Evolutionary conservation across 768 basidiomycete species (phyloP), one percentile per base, ranked within the genome.

Genomic region (Stropharia rugosoannulata): DNA sequence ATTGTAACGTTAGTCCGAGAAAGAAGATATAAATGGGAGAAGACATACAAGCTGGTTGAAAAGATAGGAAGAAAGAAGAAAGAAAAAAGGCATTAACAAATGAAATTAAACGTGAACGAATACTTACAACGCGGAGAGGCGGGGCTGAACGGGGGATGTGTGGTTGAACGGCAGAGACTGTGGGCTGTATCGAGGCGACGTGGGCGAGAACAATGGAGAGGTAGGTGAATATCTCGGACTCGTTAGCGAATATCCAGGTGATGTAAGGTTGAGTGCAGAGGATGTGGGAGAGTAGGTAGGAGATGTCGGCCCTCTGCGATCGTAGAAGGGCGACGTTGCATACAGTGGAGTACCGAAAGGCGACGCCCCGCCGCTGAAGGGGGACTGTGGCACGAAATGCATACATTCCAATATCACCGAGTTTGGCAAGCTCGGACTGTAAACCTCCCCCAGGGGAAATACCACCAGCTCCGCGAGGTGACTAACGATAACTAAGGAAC

Each of bases 381-480:
- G 90, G 8, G 92, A 93, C 59, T 87, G 87, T 11, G 90, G 89
- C 8, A 90, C 87, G 68, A 92, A 94, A 4, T 91, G 59, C 93
- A 95, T 11, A 85, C 84, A 60, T n/a, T n/a, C n/a, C n/a, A n/a
- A n/a, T n/a, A n/a, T n/a, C n/a, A n/a, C n/a, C n/a, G n/a, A n/a
- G n/a, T 88, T 93, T 8, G 93, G 95, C 2, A 94, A 96, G 59
- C 90, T 90, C 4, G 95, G 94, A 61, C 90, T 93, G 77, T 95
- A 97, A n/a, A 5, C 87, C 87, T 16, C 87, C 87, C 2, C 84
- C 90, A 6, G 95, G 95, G 3, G 94, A 96, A 90, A 92, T 92
- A 8, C 84, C 86, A 41, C 89, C 91, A 9, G 90, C 85, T 36
- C 90, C 85, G 59, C 87, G 77, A 0, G 95, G 95, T 62, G 91